Base-by-base conservation (phyloP, 768 basidiomycete genomes). In the Suillus variegatus region DNA sequence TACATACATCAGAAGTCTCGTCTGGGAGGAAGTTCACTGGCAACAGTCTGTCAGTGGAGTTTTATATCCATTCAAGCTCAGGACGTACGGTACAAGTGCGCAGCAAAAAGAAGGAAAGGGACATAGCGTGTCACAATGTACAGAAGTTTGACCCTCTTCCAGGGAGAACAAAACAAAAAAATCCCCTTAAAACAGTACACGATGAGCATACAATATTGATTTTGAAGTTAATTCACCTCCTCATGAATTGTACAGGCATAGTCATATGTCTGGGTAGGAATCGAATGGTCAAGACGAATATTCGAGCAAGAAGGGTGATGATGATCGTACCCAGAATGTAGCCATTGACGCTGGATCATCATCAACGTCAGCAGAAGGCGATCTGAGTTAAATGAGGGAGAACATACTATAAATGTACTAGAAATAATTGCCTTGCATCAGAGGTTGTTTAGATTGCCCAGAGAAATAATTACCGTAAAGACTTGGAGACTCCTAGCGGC, bases 241-340 rank as follows among this genome's bases (percentile, higher is more conserved):
- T 64, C 25, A 28, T 9, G n/a, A 3, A 61, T 36, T 47, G 60
- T 47, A 9, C 60, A 60, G 18, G 25, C 38, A 36, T 64, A 64
- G 20, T 63, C 64, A 10, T 63, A 64, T 49, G 28, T 51, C 64
- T 64, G 28, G 49, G 16, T 14, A 4, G 13, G 3, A 62, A 55
- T 35, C 3, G 8, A 32, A 57, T 62, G 13, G 20, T 7, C 28
- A 61, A 56, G 8, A 55, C 22, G 28, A 25, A 58, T 28, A 62
- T 51, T 55, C 41, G 35, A 35, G 16, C 49, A 35, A 32, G 38
- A 22, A 63, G 3, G 28, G 36, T 61, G 28, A 10, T 25, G 13
- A 47, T n/a, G n/a, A 7, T 25, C 16, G 16, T 28, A 64, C 64
- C 64, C 64, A 64, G 61, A 64, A 64, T 25, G 64, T 47, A 63